Base-by-base conservation (phyloP, 2,329 filamentous ascomycete species). In the Cladosporium austrohemisphaericum region DNA sequence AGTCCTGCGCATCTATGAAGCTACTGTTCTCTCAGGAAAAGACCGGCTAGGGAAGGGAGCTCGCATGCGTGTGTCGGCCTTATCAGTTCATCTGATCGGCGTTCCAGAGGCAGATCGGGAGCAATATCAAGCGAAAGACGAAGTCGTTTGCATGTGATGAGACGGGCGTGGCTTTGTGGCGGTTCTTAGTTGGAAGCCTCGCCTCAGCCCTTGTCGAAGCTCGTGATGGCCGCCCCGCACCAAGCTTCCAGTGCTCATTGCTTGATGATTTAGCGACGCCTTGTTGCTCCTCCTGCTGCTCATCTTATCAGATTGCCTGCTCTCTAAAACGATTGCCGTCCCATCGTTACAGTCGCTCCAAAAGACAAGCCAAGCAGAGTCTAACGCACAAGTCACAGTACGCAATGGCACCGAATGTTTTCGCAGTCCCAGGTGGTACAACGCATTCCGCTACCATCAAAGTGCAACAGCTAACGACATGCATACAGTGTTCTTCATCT, bases 401-500 rank as follows among this genome's bases (percentile, higher is more conserved):
- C 38, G 29, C 32, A 33, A 83, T 79, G 72, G 83, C 84, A 65
- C 76, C 78, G 53, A 79, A 85, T 65, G 82, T 90, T 51, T 90
- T 90, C 67, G 79, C 85, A 55, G 81, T 89, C 18, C 86, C 85
- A 56, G 71, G 76, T 79, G 62, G 8, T n/a, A n/a, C n/a, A 28
- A 7, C n/a, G 2, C 29, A 32, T 3, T 32, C 29, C 5, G 8
- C 10, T 14, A 14, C 4, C n/a, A n/a, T 32, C 16, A 32, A 32
- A 14, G 6, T 32, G n/a, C 29, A 32, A 3, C 11, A 13, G 44
- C 19, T 9, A 18, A 16, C 7, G 29, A 26, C 10, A 37, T 37
- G 20, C 9, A 20, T 31, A 14, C 54, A 76, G 81, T 95, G 49
- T 95, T 95, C 73, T 91, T 95, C 73, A 87, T 95, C 66, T 84